phyloP scores from a whole-genome alignment of 2,329 filamentous ascomycete species.

The Pseudocercospora crystallina region DNA sequence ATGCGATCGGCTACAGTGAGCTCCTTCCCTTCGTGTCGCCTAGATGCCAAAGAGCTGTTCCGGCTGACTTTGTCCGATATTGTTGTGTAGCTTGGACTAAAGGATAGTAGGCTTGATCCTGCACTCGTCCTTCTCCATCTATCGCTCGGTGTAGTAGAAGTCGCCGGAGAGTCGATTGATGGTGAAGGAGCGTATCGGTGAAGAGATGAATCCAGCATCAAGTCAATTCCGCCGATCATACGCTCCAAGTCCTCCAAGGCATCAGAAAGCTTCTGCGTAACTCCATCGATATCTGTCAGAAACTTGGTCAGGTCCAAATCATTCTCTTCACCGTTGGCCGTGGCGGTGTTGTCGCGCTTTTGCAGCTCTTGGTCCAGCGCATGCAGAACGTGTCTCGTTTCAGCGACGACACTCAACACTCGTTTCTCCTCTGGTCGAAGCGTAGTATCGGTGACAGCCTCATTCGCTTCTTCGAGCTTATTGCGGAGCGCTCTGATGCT shows the following conservation, averaged over 20 bases:
- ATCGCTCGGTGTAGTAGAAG: not conserved
- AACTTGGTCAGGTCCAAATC: not conserved
- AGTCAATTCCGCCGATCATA: not conserved
- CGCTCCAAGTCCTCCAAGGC: not conserved
- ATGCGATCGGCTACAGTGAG: too few species aligned
- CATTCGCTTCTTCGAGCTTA: conserved; percentile 19
- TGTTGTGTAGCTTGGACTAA: too few species aligned
- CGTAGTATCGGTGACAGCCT: conserved; percentile 12
- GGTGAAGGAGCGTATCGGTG: not conserved
- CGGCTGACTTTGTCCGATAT: not conserved
- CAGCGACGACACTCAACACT: conserved; percentile 4
- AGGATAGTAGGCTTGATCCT: too few species aligned
- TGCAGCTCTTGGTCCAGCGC: conserved; percentile 8
- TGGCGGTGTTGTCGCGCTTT: not conserved
- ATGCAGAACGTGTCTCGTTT: conserved; percentile 11
- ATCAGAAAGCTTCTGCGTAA: not conserved
- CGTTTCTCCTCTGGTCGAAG: conserved; percentile 8
- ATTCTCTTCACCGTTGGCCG: not conserved
- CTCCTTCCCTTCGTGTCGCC: not conserved
- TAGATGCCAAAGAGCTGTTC: not conserved
- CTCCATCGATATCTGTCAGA: conserved; percentile 3
- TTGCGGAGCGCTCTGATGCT: conserved; percentile 18
- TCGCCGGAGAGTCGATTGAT: not conserved
- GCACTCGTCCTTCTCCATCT: not conserved
- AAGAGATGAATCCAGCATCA: not conserved